phyloP scores from a whole-genome alignment of 345 rosid genomes.

The Salix arbutifolia region DNA sequence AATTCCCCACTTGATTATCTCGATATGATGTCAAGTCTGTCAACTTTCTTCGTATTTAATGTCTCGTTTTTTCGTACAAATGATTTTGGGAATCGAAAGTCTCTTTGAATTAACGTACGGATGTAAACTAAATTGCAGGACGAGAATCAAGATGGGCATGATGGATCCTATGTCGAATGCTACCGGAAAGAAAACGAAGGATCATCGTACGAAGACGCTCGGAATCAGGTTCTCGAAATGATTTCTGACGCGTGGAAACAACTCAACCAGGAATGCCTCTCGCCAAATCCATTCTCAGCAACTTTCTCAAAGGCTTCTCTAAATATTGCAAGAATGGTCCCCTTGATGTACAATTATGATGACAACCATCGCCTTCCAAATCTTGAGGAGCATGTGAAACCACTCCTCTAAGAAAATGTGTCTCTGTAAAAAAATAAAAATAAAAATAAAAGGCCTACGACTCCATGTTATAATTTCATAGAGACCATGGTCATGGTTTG shows the following conservation, averaged over 20 bases:
- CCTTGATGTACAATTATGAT: slow-evolving; percentile 54
- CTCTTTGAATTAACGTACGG: too few relatives aligned
- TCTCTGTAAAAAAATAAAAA: too few relatives aligned
- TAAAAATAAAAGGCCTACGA: too few relatives aligned
- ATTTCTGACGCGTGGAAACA: slow-evolving; percentile 56
- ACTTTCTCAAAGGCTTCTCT: slow-evolving; percentile 34
- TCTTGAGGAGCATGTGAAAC: slow-evolving; percentile 33
- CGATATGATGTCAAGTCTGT: too few relatives aligned
- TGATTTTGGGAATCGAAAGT: too few relatives aligned
- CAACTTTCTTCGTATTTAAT: too few relatives aligned
- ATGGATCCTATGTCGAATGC: slow-evolving; percentile 58
- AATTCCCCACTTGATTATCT: too few relatives aligned
- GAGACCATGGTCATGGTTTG: too few relatives aligned
- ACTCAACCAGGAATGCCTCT: slow-evolving; percentile 45
- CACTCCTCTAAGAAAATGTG: slow-evolving; percentile 7
- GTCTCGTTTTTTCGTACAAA: too few relatives aligned
- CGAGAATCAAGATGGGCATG: slow-evolving; percentile 50
- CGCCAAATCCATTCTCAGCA: slow-evolving; percentile 28
- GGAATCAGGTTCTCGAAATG: slow-evolving; percentile 25
- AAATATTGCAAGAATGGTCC: slow-evolving; percentile 52
- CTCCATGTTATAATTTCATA: too few relatives aligned
- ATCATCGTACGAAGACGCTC: slow-evolving; percentile 25
- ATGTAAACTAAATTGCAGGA: slow-evolving; percentile 27
- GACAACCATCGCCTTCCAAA: slow-evolving; percentile 35
- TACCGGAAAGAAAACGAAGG: slow-evolving; percentile 41